A percentile compares a stretch with the other conserved stretches of the same genome.
Evolutionary conservation across 768 basidiomycete species (phyloP).

Genomic region (Dioszegia hungarica): DNA sequence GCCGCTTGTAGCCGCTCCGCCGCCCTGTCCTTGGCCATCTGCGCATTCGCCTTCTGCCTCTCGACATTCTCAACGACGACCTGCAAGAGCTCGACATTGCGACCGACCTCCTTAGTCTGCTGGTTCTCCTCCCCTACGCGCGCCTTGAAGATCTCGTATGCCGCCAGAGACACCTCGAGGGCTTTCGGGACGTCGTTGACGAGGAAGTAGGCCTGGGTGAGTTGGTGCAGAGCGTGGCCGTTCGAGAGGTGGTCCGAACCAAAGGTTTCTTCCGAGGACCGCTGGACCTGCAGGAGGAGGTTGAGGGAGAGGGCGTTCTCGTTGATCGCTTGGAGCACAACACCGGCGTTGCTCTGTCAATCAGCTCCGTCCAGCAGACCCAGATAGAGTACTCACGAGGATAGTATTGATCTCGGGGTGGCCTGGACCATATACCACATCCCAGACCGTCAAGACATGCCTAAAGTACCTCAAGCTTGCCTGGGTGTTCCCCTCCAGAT

Average conservation of each 20-base stretch:
- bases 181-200: constrained; percentile 46
- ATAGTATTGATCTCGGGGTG: constrained; percentile 50
- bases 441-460: constrained; percentile 50
- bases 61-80: constrained; percentile 44
- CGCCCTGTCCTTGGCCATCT: constrained; percentile 37
- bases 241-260: constrained; percentile 48
- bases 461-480: constrained; percentile 46
- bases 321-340: constrained; percentile 44
- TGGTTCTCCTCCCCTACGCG: constrained; percentile 47
- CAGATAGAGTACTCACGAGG: constrained; percentile 38
- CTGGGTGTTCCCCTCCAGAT: constrained; percentile 48
- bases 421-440: constrained; percentile 48
- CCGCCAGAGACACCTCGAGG: constrained; percentile 34
- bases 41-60: constrained; percentile 30
- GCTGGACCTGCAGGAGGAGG: constrained; percentile 41
- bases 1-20: constrained; percentile 29
- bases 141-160: constrained; percentile 44
- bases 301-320: constrained; percentile 43
- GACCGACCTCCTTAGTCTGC: constrained; percentile 47
- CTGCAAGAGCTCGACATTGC: constrained; percentile 47
- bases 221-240: constrained; percentile 46
- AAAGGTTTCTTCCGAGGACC: constrained; percentile 40
- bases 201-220: constrained; percentile 51
- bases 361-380: not conserved
- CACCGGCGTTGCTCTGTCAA: constrained; percentile 45